Evolutionary conservation across 768 basidiomycete genomes (phyloP).

Genomic region (Mycena chlorophos): DNA sequence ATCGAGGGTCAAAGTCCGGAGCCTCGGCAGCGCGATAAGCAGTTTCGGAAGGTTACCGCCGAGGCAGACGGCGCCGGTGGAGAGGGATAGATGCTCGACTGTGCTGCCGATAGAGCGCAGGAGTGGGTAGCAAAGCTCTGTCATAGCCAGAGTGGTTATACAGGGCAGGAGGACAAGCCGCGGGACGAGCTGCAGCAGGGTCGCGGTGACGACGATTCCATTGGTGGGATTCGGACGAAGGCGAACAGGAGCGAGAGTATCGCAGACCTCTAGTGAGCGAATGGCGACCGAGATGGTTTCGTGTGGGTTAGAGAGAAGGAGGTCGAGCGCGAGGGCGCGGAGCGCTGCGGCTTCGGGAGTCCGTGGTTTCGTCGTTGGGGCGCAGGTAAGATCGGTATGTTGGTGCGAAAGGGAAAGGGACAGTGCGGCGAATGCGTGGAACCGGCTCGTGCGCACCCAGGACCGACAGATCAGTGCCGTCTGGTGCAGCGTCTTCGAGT

Average conservation of each 20-base stretch:
- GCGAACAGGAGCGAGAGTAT: slow-evolving; percentile 2
- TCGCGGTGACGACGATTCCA: not conserved
- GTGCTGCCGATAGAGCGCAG: slow-evolving; percentile 20
- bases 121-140: slow-evolving; percentile 6
- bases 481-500: slow-evolving; percentile 22
- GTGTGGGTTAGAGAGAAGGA: slow-evolving; percentile 9
- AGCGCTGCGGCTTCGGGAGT: not conserved
- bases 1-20: slow-evolving; percentile 2
- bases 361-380: not conserved
- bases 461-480: slow-evolving; percentile 27
- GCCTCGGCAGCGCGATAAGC: slow-evolving; percentile 1
- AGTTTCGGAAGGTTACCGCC: not conserved
- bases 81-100: slow-evolving; percentile 11
- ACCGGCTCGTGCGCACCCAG: slow-evolving; percentile 31
- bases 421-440: slow-evolving; percentile 28
- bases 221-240: not conserved
- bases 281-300: slow-evolving; percentile 9
- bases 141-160: slow-evolving; percentile 4
- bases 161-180: not conserved
- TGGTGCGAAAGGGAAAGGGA: not conserved
- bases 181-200: slow-evolving; percentile 12
- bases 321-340: slow-evolving; percentile 6
- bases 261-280: not conserved
- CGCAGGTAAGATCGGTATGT: not conserved
- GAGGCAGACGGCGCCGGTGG: slow-evolving; percentile 4